Evolutionary conservation across 2,329 filamentous ascomycete genomes (phyloP), one percentile per base, ranked within the genome.

Genomic region (Fusarium drepaniforme): DNA sequence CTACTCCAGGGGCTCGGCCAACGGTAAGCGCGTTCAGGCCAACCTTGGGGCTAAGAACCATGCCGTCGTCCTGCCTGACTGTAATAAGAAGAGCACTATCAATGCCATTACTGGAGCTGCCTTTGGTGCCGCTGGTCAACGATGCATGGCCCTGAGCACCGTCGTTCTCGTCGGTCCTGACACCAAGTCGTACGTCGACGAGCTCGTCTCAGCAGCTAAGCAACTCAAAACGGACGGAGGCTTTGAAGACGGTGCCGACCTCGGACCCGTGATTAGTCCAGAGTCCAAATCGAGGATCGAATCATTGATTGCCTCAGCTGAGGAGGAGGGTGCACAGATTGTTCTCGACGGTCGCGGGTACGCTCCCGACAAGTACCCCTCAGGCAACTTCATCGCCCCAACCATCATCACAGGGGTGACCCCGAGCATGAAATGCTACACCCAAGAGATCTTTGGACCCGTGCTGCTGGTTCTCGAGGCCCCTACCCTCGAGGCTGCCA

Each of bases 21-120:
- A 92, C 67, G 91, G 91, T 74, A 93, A 93, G 85, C 90, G 91
- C 76, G 90, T 92, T 21, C 91, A 93, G 82, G 91, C 91, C 79
- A 93, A 93, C 82, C 82, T 93, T 67, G 91, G 91, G 37, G 91
- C 91, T 4, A 93, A 93, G 87, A 93, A 93, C 85, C 91, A 93
- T 81, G 91, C 90, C 51, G 90, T 90, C 57, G 87, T 93, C 28
- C 84, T 93, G 33, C 91, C 91, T 1, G 91, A 93, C 82, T 90
- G 88, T 85, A 92, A 93, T 85, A 93, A 92, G 86, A 92, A 93
- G 83, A 90, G 92, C 68, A 87, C 90, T 5, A 81, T 93, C 53
- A 92, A 93, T 77, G 90, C 90, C 37, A 92, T 93, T 80, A 86
- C 89, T 9, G 91, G 91, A 70, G 91, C 91, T 56, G 91, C 91